Conservation (phyloP, 768 basidiomycete species). For the Crepidotus variabilis region DNA sequence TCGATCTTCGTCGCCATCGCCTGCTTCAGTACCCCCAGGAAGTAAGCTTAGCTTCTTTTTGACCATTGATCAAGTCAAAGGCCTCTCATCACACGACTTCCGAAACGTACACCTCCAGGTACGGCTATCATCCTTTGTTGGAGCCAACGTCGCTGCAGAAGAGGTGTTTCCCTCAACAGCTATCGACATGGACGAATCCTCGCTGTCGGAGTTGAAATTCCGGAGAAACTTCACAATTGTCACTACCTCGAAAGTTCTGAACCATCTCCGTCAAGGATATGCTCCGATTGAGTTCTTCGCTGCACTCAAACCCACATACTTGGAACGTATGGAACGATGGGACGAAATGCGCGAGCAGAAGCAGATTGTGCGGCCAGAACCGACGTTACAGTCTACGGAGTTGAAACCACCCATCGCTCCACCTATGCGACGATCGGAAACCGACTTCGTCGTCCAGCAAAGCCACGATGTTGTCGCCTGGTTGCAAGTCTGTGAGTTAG, state of each 20-base stretch:
- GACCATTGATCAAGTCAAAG: conserved; percentile 83
- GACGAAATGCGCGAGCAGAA: conserved; percentile 87
- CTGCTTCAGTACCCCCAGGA: conserved; percentile 62
- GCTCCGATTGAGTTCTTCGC: conserved; percentile 92
- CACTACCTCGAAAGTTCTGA: conserved; percentile 67
- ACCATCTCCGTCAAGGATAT: conserved; percentile 71
- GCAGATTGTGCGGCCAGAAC: conserved; percentile 34
- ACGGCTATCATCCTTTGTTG: conserved; percentile 83
- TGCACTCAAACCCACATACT: conserved; percentile 71
- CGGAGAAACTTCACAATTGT: conserved; percentile 79
- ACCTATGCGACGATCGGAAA: conserved; percentile 91
- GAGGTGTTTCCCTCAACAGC: conserved; percentile 78
- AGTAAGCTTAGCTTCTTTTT: conserved; percentile 84
- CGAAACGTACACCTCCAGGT: conserved; percentile 82
- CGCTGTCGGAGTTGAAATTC: conserved; percentile 79
- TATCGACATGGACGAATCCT: conserved; percentile 67
- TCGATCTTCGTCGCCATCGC: conserved; percentile 72
- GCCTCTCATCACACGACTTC: conserved; percentile 89
- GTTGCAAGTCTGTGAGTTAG: conserved; percentile 84
- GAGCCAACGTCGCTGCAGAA: conserved; percentile 63
- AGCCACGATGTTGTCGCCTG: conserved; percentile 88
- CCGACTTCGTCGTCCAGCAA: conserved; percentile 85
- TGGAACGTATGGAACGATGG: conserved; percentile 90
- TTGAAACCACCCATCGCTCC: conserved; percentile 41
- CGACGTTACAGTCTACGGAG: conserved; percentile 33